Evolutionary conservation across 768 basidiomycete species (phyloP).

Genomic region (Lentinula detonsa): DNA sequence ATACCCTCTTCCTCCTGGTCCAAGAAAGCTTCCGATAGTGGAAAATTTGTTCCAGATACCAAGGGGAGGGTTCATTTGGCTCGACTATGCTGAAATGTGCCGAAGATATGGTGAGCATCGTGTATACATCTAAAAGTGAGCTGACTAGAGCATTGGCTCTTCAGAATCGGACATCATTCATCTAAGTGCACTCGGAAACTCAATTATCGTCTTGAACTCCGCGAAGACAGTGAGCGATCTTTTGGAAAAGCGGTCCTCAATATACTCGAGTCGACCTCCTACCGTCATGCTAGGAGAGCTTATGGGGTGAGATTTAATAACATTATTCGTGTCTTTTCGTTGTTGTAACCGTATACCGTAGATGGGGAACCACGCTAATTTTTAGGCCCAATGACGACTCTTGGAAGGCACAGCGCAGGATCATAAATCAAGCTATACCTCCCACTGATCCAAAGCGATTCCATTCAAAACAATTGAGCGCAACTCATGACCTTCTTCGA

Average conservation of each 20-base stretch:
- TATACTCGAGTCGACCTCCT: constrained; percentile 23
- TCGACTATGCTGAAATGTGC: constrained; percentile 14
- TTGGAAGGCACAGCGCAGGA: neutral
- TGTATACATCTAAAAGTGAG: neutral
- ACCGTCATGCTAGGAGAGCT: constrained; percentile 9
- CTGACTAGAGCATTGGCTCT: too few relatives aligned
- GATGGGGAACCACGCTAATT: neutral
- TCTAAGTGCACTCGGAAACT: constrained; percentile 17
- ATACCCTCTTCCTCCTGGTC: constrained; percentile 11
- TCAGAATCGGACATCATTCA: constrained; percentile 21
- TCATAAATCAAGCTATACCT: neutral
- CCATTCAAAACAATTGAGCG: constrained; percentile 2
- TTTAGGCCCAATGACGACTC: constrained; percentile 1
- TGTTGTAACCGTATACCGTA: neutral
- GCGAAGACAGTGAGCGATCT: constrained; percentile 25
- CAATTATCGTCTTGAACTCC: constrained; percentile 27
- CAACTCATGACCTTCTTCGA: constrained; percentile 3
- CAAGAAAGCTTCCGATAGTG: constrained; percentile 9
- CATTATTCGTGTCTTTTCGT: neutral
- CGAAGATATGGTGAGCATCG: constrained; percentile 9
- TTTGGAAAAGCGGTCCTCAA: constrained; percentile 25
- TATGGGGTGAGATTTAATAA: constrained; percentile 3
- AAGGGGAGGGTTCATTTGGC: constrained; percentile 9
- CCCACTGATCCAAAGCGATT: constrained; percentile 4
- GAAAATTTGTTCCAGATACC: constrained; percentile 16